Conservation (phyloP, 2,329 filamentous ascomycete species). For the Dactylellina cionopaga region DNA sequence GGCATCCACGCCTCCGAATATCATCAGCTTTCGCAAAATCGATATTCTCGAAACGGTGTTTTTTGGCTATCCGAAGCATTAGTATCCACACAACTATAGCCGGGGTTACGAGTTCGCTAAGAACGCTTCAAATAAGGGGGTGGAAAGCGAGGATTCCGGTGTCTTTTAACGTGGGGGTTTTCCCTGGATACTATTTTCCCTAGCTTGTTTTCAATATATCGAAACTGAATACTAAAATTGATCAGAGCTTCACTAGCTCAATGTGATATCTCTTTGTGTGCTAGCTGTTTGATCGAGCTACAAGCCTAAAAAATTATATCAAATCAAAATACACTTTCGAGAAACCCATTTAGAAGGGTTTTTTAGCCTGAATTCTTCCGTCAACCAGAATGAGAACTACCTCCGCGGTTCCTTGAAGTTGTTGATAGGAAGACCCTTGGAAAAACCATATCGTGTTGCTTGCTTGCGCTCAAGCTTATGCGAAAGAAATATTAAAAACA, state of each 20-base stretch:
- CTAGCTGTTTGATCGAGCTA: too few relatives aligned
- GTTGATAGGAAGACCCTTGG: conserved; percentile 11
- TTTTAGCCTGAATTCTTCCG: conserved; percentile 11
- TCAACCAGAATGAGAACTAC: not conserved
- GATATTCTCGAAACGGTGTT: not conserved
- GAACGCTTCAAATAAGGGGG: not conserved
- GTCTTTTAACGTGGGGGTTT: conserved; percentile 16
- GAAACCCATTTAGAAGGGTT: too few relatives aligned
- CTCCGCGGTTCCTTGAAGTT: not conserved
- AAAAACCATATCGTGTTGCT: not conserved
- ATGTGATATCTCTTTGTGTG: not conserved
- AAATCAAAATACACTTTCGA: too few relatives aligned
- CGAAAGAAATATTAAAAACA: not conserved
- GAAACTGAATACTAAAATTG: not conserved
- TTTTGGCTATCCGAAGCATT: not conserved
- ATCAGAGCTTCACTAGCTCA: not conserved
- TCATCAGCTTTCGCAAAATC: conserved; percentile 15
- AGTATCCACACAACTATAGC: conserved; percentile 4
- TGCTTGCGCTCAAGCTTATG: conserved; percentile 13
- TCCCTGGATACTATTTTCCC: not conserved
- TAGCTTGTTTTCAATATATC: conserved; percentile 26
- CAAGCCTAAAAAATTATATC: too few relatives aligned
- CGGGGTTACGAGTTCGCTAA: conserved; percentile 1
- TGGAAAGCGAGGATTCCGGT: not conserved
- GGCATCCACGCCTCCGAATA: too few relatives aligned